Conservation (phyloP, 1,284 basidiomycete genomes). For the Sanghuangporus baumii region DNA sequence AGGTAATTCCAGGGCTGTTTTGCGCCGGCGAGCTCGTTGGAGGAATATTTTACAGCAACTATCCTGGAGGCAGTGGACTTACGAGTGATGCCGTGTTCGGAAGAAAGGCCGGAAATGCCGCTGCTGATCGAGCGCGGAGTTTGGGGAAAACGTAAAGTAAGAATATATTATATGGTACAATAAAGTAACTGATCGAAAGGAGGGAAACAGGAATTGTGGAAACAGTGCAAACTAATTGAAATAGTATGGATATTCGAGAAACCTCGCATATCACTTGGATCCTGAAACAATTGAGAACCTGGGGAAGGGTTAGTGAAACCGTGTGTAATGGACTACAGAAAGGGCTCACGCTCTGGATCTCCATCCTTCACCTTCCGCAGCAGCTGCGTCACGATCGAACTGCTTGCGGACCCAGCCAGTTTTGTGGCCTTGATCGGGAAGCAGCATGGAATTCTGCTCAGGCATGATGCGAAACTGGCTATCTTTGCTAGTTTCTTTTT, state of each 20-base stretch:
- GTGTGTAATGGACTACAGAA: no score
- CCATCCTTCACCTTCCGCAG: constrained; percentile 53
- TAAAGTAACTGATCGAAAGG: neutral
- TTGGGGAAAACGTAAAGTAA: neutral
- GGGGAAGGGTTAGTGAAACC: neutral
- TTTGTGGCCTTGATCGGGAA: constrained; percentile 60
- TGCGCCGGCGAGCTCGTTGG: constrained; percentile 66
- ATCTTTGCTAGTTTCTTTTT: neutral
- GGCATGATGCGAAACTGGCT: constrained; percentile 68
- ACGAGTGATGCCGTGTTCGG: constrained; percentile 66
- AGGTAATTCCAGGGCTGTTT: constrained; percentile 47
- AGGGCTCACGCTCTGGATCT: constrained; percentile 51
- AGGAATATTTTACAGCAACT: constrained; percentile 55
- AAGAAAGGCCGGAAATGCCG: constrained; percentile 47
- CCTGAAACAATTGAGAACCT: constrained; percentile 4
- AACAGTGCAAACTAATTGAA: neutral
- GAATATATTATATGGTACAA: neutral
- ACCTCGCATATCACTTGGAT: neutral
- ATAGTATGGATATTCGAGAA: neutral
- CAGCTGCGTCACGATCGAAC: constrained; percentile 51
- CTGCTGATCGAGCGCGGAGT: constrained; percentile 27
- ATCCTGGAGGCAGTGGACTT: constrained; percentile 64
- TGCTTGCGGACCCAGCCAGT: constrained; percentile 67
- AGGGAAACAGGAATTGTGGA: neutral
- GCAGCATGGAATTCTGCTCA: constrained; percentile 53